Evolutionary conservation across 2,329 filamentous ascomycete species (phyloP).

Genomic region (Aspergillus puulaauensis): DNA sequence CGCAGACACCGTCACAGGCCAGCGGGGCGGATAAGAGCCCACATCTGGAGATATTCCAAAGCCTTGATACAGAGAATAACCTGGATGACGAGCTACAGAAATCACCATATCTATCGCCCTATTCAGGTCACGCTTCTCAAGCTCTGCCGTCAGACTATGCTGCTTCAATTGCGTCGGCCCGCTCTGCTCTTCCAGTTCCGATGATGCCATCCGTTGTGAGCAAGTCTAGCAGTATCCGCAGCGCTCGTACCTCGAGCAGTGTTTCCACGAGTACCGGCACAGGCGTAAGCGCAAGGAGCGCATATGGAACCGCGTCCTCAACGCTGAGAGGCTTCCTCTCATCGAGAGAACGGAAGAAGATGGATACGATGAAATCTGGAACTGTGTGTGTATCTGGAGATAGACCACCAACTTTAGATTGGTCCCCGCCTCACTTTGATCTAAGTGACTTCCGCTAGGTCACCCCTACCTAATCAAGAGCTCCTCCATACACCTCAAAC

Average conservation of each 20-base stretch:
- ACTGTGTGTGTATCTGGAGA: slow-evolving; percentile 32
- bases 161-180: slow-evolving; percentile 21
- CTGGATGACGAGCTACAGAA: slow-evolving; percentile 25
- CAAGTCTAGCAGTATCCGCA: slow-evolving; percentile 37
- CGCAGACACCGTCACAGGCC: slow-evolving; percentile 7
- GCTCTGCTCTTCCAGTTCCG: slow-evolving; percentile 33
- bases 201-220: slow-evolving; percentile 25
- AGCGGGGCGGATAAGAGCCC: slow-evolving; percentile 6
- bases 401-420: slow-evolving; percentile 36
- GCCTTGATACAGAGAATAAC: slow-evolving; percentile 16
- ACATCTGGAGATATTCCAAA: slow-evolving; percentile 22
- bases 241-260: slow-evolving; percentile 37
- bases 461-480: neutral
- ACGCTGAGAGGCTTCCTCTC: slow-evolving; percentile 37
- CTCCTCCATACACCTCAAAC: too few relatives aligned
- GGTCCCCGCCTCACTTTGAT: slow-evolving; percentile 38
- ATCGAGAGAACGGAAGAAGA: slow-evolving; percentile 28
- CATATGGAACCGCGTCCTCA: slow-evolving; percentile 37
- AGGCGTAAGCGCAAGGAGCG: slow-evolving; percentile 31
- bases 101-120: slow-evolving; percentile 19
- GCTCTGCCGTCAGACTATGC: slow-evolving; percentile 24
- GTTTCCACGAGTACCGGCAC: slow-evolving; percentile 35
- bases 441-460: slow-evolving; percentile 27
- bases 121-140: slow-evolving; percentile 17
- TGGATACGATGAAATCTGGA: slow-evolving; percentile 27